Evolutionary conservation across 1,139 yeast genomes (phyloP), one percentile per base, ranked within the genome.

Genomic region (Lodderomyces oxycetoniae): DNA sequence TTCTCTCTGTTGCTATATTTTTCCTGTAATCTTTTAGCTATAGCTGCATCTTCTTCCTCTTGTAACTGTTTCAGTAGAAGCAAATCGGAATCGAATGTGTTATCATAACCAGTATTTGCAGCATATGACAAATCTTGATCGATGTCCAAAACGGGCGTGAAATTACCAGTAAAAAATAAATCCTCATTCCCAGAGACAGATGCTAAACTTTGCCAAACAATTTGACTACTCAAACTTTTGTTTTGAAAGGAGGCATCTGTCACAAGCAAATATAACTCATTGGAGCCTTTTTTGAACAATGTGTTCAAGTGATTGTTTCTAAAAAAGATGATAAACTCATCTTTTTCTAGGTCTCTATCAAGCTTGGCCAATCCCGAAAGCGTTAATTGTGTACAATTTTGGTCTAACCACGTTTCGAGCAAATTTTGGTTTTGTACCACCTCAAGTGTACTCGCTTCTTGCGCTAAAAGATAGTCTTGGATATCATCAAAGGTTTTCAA

Each of bases 271-370:
- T 76, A 77, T 38, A 86, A 56, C 46, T 69, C 71, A 34, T 63
- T 55, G 43, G 67, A 56, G 30, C 57, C 52, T 32, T 67, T 66
- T 49, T 82, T 83, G 50, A 72, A 72, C 10, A 87, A 56, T 0
- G 95, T 83, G 39, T 75, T 74, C 56, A 85, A 88, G 55, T 87
- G 96, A 55, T 87, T 86, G 55, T 88, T 88, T 47, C 95, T 67
- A 62, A 88, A 88, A 39, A 88, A 71, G 0, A 88, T 76, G 1
- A 78, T 69, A 41, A 82, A 67, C 28, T 61, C 61, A 32, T 60
- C 63, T 4, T 45, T 37, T 2, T 39, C 41, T 22, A 78, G 58
- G 15, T 69, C 67, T 10, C 66, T 58, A 32, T 64, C 54, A 32
- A 84, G 53, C 11, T 67, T 50, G 3, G 51, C 41, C 14, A 86